These are phyloP conservation scores for Strobilomyces dryophilus DNA, from an alignment of 768 basidiomycete species.

Conservation along the genomic window DNA sequence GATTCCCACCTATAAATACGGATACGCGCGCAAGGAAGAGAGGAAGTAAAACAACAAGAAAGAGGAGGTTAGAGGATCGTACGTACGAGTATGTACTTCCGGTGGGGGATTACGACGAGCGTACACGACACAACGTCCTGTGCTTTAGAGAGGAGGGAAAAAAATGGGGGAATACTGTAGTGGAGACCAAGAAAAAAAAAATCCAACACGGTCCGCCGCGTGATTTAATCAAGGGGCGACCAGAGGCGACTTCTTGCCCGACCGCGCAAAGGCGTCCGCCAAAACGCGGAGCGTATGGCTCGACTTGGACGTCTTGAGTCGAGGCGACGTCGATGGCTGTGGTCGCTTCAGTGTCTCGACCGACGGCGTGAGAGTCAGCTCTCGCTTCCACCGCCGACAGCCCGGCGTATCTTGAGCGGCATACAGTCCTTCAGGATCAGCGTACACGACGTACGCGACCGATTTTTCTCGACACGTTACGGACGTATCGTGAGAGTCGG, in stretches of 20 bases:
- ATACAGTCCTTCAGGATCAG: conserved; percentile 16
- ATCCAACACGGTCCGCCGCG: not conserved
- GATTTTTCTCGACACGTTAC: conserved; percentile 7
- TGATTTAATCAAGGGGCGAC: not conserved
- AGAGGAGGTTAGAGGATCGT: not conserved
- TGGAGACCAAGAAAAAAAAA: not conserved
- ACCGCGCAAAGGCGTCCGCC: conserved; percentile 22
- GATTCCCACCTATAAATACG: not conserved
- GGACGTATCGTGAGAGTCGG: conserved; percentile 8
- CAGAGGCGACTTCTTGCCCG: conserved; percentile 11
- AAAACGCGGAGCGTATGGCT: conserved; percentile 24
- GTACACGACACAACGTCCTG: not conserved
- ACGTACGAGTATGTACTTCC: conserved; percentile 1
- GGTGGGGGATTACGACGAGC: not conserved
- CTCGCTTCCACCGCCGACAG: conserved; percentile 11
- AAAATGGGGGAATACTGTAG: no score
- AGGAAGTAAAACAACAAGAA: not conserved
- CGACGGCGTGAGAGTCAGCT: conserved; percentile 2
- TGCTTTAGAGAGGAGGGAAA: not conserved
- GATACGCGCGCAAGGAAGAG: not conserved
- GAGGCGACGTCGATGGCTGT: not conserved
- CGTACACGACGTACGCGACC: conserved; percentile 13
- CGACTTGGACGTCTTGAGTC: conserved; percentile 9
- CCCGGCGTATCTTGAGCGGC: conserved; percentile 7
- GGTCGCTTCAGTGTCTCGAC: not conserved